Base-by-base conservation (phyloP, 768 basidiomycete genomes). In the Tephrocybe sp. region DNA sequence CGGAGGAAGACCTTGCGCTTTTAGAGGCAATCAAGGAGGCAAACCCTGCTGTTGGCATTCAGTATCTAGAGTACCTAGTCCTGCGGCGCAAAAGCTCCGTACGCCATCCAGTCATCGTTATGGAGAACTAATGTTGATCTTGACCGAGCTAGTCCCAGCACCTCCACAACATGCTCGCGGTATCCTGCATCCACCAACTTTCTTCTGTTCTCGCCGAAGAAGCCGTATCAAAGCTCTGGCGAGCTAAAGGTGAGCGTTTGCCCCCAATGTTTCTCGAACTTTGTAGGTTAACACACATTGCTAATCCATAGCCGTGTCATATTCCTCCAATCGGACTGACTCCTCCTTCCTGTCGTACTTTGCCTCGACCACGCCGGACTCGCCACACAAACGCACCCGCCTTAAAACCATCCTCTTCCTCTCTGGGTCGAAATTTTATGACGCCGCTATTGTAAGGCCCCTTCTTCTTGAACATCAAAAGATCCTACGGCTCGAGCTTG, bases 51-150 rank as follows among this genome's bases (percentile, higher is more conserved):
- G 87, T 86, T 16, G 91, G 82, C 2, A 72, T 76, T 28, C 79
- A 80, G 54, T 95, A 84, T 62, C 71, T 97, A 3, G 93, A 96
- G 60, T 83, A 92, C 64, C 69, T 95, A 1, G 83, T 95, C 2
- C 67, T 96, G 19, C 78, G 80, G 46, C 81, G 82, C 54, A 79
- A 83, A 39, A 84, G 78, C 58, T 70, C 70, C 34, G 87, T 87
- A 58, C 11, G 78, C 60, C 28, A 7, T 25, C 42, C 24, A n/a
- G 34, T 37, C 36, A 19, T 37, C 16, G 6, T 18, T 19, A 16
- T 7, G n/a, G 34, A 16, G 5, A 15, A n/a, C n/a, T n/a, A n/a
- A n/a, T n/a, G n/a, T n/a, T n/a, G n/a, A n/a, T n/a, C n/a, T n/a
- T n/a, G 6, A 15, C 36, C 36, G 18, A 19, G 5, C 18, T 51